Evolutionary conservation across 2,329 filamentous ascomycete species (phyloP).

Genomic region (Epichloe hybrida): DNA sequence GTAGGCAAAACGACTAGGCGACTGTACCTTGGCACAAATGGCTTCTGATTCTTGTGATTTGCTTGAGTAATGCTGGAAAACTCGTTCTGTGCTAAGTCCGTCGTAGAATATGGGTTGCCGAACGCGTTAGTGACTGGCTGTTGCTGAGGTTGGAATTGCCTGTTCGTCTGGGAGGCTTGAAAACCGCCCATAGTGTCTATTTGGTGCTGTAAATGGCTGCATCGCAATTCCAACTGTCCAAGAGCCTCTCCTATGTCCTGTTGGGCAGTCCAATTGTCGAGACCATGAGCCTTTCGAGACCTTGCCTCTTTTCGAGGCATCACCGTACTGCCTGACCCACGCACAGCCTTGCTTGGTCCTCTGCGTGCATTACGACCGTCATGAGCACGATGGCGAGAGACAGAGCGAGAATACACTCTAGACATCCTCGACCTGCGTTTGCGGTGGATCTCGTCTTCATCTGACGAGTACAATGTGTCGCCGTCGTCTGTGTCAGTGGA

Average conservation of each 20-base stretch:
- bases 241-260: slow-evolving; percentile 1
- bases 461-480: not conserved
- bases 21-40: not conserved
- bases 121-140: not conserved
- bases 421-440: not conserved
- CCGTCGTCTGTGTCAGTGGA: not conserved
- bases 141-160: not conserved
- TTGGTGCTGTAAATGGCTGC: not conserved
- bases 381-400: not conserved
- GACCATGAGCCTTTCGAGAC: not conserved
- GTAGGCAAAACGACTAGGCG: not conserved
- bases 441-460: not conserved
- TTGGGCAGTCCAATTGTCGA: not conserved
- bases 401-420: not conserved
- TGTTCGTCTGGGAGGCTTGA: not conserved
- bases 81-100: not conserved
- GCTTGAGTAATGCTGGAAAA: not conserved
- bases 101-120: not conserved
- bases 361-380: not conserved
- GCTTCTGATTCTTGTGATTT: not conserved
- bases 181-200: not conserved
- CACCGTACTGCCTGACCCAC: not conserved
- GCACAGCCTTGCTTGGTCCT: no score
- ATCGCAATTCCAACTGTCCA: slow-evolving; percentile 3
- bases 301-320: not conserved